Evolutionary conservation across 192 early-diverging fungal genomes (phyloP).

Genomic region (Backusella sp.): DNA sequence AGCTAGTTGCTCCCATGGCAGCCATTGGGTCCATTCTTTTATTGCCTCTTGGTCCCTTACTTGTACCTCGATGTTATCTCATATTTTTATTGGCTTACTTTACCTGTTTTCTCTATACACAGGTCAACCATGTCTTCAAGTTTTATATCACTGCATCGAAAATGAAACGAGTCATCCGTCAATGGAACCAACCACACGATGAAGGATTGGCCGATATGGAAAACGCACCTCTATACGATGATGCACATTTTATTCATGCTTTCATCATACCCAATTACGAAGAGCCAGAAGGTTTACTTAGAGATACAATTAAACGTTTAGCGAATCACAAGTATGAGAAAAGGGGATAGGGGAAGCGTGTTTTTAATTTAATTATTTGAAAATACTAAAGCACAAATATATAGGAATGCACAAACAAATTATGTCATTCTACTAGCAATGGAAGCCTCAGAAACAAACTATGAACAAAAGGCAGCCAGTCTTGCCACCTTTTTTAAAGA

Average conservation of each 20-base stretch:
- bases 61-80: conserved; percentile 43
- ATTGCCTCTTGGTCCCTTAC: conserved; percentile 41
- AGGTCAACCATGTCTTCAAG: conserved; percentile 47
- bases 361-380: not conserved
- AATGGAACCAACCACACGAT: conserved; percentile 30
- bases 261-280: conserved; percentile 75
- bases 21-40: conserved; percentile 41
- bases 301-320: conserved; percentile 68
- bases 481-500: conserved; percentile 54
- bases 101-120: conserved; percentile 39
- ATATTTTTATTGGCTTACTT: conserved; percentile 46
- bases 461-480: conserved; percentile 52
- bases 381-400: not conserved
- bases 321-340: conserved; percentile 56
- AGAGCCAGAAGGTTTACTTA: conserved; percentile 64
- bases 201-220: conserved; percentile 15
- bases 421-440: conserved; percentile 70
- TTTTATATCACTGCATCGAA: conserved; percentile 43
- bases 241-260: conserved; percentile 54
- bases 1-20: conserved; percentile 45
- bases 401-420: conserved; percentile 43
- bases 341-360: not conserved
- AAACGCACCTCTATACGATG: conserved; percentile 24
- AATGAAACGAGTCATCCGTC: conserved; percentile 40
- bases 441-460: conserved; percentile 66